These are phyloP conservation scores for Camellia granthamiana DNA, from an alignment of 148 eudicot species.

Conservation along the genomic window DNA sequence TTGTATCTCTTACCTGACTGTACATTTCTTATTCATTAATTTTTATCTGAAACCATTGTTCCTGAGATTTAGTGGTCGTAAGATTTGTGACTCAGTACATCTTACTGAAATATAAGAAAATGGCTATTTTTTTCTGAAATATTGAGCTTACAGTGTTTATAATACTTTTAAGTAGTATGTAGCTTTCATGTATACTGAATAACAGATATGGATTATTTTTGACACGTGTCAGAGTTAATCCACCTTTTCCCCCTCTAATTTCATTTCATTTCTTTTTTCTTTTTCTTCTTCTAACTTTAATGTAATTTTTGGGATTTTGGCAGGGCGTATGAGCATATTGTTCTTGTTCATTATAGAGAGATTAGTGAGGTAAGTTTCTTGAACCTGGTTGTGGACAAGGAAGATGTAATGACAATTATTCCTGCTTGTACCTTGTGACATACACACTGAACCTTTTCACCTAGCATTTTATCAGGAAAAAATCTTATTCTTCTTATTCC, in stretches of 20 bases:
- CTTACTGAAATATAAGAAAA: background rate
- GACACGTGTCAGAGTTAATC: conserved; percentile 1
- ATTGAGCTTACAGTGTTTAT: background rate
- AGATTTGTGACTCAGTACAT: background rate
- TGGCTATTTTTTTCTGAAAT: background rate
- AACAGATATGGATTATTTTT: background rate
- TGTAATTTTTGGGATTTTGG: conserved; percentile 15
- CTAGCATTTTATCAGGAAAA: background rate
- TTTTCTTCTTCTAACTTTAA: background rate
- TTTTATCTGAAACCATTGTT: background rate
- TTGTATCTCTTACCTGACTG: background rate
- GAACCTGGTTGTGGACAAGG: conserved; percentile 1
- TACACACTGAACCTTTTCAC: background rate
- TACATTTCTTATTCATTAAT: background rate
- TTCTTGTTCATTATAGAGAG: conserved; percentile 97
- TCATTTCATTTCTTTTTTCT: background rate
- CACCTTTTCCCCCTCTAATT: background rate
- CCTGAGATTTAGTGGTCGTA: background rate
- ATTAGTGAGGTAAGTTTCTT: conserved; percentile 58
- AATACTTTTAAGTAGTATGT: background rate
- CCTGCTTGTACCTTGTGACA: background rate
- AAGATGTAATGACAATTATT: background rate
- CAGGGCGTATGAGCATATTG: conserved; percentile 91
- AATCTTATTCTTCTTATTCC: background rate
- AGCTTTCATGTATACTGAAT: background rate